A percentile compares a stretch with the other conserved stretches of the same genome.
Evolutionary conservation across 352 stramenopile genomes (phyloP).

Genomic region (Thraustochytrium striatum): DNA sequence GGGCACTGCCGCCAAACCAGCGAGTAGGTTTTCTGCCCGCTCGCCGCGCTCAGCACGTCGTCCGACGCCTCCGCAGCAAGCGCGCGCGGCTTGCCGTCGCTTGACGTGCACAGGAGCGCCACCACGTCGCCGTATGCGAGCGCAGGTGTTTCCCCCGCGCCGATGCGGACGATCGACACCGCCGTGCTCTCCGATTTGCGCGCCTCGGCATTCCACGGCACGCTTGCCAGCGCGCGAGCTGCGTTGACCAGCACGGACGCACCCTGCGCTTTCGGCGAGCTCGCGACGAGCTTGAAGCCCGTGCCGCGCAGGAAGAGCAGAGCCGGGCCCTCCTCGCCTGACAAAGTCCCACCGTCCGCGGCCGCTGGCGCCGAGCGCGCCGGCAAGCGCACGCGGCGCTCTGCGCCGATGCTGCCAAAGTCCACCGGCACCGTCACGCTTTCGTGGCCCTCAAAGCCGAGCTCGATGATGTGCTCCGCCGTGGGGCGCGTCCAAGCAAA

Average conservation of each 20-base stretch:
- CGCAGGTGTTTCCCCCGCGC: background rate
- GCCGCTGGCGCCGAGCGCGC: background rate
- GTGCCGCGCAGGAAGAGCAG: background rate
- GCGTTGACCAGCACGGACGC: slow-evolving; percentile 6
- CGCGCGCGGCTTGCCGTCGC: background rate
- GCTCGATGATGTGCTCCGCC: background rate
- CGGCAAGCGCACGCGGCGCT: background rate
- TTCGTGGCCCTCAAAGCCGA: slow-evolving; percentile 27
- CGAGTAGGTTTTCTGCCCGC: no score
- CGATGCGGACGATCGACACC: background rate
- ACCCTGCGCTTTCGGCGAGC: background rate
- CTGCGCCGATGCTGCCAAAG: slow-evolving; percentile 10
- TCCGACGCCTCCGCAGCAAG: no score
- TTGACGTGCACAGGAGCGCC: background rate
- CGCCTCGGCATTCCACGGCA: background rate
- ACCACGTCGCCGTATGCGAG: slow-evolving; percentile 21
- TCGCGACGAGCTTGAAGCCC: background rate
- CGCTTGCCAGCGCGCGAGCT: background rate
- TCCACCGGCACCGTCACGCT: background rate
- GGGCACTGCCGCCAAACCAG: no score
- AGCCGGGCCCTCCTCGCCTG: background rate
- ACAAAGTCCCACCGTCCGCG: background rate
- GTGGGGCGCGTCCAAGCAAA: slow-evolving; percentile 28
- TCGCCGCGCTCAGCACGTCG: no score
- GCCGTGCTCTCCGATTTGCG: background rate